Evolutionary conservation across 345 rosid genomes (phyloP).

Genomic region (Streptanthus diversifolius): DNA sequence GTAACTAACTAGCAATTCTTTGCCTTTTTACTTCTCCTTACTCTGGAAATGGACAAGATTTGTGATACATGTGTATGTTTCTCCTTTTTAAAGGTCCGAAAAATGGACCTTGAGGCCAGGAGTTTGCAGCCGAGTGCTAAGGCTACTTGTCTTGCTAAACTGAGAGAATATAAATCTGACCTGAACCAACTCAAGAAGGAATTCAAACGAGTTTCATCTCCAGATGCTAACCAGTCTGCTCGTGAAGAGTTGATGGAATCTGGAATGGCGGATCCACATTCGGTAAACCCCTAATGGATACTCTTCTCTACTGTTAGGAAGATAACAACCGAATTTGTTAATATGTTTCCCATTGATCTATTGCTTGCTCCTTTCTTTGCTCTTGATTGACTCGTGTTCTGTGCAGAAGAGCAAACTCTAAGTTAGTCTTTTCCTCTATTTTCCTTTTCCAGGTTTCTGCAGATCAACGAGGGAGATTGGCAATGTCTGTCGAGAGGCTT

Average conservation of each 20-base stretch:
- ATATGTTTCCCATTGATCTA: neutral
- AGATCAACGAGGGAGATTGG: slow-evolving; percentile 64
- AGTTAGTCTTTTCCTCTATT: neutral
- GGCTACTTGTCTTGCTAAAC: slow-evolving; percentile 72
- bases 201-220: slow-evolving; percentile 48
- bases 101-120: slow-evolving; percentile 88
- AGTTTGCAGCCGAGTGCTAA: slow-evolving; percentile 70
- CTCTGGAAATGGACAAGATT: neutral
- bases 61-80: neutral
- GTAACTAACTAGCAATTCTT: slow-evolving; percentile 26
- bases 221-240: slow-evolving; percentile 45
- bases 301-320: neutral
- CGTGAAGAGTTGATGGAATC: slow-evolving; percentile 66
- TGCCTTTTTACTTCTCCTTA: neutral
- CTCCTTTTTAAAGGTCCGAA: slow-evolving; percentile 49
- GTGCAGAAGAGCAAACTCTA: neutral
- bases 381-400: neutral
- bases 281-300: slow-evolving; percentile 28
- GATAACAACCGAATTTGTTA: neutral
- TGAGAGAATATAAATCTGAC: slow-evolving; percentile 79
- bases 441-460: slow-evolving; percentile 46
- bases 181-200: slow-evolving; percentile 73
- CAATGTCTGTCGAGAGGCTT: slow-evolving; percentile 68
- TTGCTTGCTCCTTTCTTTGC: neutral
- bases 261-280: slow-evolving; percentile 45